Percentiles rank a stretch among this genome's conserved stretches.
Conservation (phyloP, 2,329 filamentous ascomycete species). For the Fusarium sp. region DNA sequence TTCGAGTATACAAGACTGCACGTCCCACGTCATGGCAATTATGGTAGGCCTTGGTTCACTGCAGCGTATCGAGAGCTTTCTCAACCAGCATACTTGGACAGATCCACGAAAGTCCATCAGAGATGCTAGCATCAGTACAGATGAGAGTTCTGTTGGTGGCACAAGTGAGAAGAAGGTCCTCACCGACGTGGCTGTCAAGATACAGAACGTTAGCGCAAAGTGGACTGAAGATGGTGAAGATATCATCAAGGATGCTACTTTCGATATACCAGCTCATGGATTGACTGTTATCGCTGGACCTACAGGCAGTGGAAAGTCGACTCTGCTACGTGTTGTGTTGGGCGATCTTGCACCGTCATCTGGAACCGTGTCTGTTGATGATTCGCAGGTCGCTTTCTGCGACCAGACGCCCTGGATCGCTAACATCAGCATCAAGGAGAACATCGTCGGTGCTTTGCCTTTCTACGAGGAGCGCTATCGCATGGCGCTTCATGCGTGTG, state of each 20-base stretch:
- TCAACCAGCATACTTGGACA: neutral
- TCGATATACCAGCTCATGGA: neutral
- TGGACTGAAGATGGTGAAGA: neutral
- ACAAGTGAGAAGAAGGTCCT: neutral
- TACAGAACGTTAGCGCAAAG: neutral
- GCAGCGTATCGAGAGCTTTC: neutral
- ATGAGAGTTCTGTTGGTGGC: neutral
- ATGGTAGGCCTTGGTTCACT: neutral
- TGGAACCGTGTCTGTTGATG: neutral
- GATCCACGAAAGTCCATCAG: neutral
- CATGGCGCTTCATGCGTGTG: neutral
- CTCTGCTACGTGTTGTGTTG: neutral
- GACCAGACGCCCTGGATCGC: neutral
- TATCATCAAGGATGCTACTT: neutral
- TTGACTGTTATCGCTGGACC: neutral
- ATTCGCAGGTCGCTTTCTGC: neutral
- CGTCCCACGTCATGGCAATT: neutral
- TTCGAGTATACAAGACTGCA: neutral
- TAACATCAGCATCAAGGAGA: neutral
- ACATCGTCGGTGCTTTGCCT: neutral
- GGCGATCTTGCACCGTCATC: neutral
- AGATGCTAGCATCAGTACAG: neutral
- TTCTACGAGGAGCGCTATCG: neutral
- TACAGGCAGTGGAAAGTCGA: neutral
- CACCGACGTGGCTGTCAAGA: neutral